Conservation (phyloP, 306 rosid species). For the Cucumis hystrix region DNA sequence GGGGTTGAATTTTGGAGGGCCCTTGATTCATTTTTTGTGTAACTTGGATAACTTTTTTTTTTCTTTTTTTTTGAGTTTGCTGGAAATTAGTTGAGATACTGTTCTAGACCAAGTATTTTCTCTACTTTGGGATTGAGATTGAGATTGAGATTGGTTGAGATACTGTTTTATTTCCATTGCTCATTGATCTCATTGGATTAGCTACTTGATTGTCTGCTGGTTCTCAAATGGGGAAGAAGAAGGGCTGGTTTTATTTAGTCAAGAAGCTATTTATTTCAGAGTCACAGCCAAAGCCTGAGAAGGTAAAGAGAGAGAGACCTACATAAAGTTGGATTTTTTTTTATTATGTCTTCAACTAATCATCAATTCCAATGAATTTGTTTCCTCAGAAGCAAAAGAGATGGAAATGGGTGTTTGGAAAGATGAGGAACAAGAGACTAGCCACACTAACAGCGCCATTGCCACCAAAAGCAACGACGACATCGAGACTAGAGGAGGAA, state of each 20-base stretch:
- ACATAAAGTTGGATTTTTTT: background rate
- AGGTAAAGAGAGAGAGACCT: conserved; percentile 22
- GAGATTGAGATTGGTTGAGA: background rate
- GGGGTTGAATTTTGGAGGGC: background rate
- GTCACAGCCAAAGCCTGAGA: conserved; percentile 41
- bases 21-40: background rate
- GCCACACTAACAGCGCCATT: conserved; percentile 42
- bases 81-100: background rate
- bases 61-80: background rate
- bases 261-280: conserved; percentile 59
- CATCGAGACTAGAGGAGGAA: conserved; percentile 8
- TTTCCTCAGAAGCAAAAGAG: conserved; percentile 51
- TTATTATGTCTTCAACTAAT: conserved; percentile 2
- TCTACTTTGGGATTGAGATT: background rate
- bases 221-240: conserved; percentile 61
- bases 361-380: background rate
- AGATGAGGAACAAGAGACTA: conserved; percentile 37
- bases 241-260: conserved; percentile 66
- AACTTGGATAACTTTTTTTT: background rate
- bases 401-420: conserved; percentile 70
- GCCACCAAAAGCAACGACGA: conserved; percentile 15
- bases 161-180: conserved; percentile 1
- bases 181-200: background rate
- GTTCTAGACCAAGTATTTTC: background rate
- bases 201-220: conserved; percentile 3